phyloP scores from a whole-genome alignment of 805 yeast species.

The Komagataella kurtzmanii region DNA sequence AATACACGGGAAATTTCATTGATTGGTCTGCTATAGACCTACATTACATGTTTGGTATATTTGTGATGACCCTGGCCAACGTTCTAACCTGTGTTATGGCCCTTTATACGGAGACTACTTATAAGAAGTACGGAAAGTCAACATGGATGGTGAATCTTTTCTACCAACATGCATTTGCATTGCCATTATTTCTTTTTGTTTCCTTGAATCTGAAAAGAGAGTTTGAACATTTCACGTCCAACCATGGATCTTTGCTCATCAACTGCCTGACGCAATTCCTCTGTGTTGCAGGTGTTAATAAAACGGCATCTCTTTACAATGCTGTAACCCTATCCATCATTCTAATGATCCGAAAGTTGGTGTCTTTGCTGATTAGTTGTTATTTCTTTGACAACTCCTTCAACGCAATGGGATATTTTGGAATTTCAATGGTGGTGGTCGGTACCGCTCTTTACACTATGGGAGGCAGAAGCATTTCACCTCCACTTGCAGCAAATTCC shows the following conservation, averaged over 20 bases:
- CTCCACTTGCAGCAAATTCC: not conserved
- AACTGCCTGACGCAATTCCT: constrained; percentile 43
- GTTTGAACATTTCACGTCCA: constrained; percentile 3
- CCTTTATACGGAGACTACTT: constrained; percentile 39
- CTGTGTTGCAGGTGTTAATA: constrained; percentile 59
- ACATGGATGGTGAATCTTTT: constrained; percentile 58
- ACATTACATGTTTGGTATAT: constrained; percentile 20
- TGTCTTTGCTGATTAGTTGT: constrained; percentile 44
- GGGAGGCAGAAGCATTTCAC: not conserved
- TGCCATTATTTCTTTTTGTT: constrained; percentile 37
- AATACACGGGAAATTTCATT: not conserved
- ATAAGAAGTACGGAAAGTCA: constrained; percentile 29
- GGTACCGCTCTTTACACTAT: constrained; percentile 38
- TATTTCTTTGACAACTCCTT: constrained; percentile 34
- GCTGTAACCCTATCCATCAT: constrained; percentile 54
- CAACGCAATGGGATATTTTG: constrained; percentile 23
- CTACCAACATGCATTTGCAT: constrained; percentile 39
- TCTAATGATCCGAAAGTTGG: constrained; percentile 45
- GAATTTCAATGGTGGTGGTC: constrained; percentile 34
- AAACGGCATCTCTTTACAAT: constrained; percentile 39
- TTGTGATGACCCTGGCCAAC: constrained; percentile 31
- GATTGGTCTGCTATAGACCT: not conserved
- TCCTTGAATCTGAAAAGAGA: constrained; percentile 11
- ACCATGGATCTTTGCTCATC: constrained; percentile 14
- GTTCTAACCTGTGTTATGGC: constrained; percentile 43